These are phyloP conservation scores for Urtica urens DNA, from an alignment of 306 rosid genomes.

Conservation along the genomic window DNA sequence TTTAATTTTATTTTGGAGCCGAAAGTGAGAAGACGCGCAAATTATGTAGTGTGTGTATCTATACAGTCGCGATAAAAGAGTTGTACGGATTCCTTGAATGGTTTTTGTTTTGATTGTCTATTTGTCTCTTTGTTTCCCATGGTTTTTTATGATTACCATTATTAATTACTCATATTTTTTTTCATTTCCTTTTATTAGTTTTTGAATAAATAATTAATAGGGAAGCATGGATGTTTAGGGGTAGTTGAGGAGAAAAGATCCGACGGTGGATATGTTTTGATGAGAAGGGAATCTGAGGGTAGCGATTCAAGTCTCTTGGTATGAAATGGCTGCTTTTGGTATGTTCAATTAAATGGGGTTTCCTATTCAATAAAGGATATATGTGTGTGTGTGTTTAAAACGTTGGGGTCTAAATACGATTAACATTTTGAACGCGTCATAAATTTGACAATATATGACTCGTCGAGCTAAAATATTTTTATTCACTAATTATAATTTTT, in stretches of 20 bases:
- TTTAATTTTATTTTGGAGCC: too few relatives aligned
- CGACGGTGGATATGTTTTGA: not conserved
- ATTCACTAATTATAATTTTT: too few relatives aligned
- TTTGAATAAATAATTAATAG: not conserved
- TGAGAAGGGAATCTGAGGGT: not conserved
- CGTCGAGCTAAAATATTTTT: too few relatives aligned
- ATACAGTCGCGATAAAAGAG: conserved; percentile 30
- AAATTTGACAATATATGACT: too few relatives aligned
- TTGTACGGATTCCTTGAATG: conserved; percentile 13
- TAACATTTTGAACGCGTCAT: too few relatives aligned
- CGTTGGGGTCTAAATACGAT: too few relatives aligned
- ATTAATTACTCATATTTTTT: too few relatives aligned
- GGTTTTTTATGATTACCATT: too few relatives aligned
- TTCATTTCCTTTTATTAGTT: not conserved
- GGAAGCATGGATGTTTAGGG: too few relatives aligned
- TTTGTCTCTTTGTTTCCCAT: too few relatives aligned
- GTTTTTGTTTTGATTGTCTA: conserved; percentile 9
- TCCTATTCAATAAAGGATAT: not conserved
- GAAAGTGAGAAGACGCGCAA: conserved; percentile 9
- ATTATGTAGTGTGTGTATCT: conserved; percentile 30
- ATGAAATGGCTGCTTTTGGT: not conserved
- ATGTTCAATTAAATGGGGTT: not conserved
- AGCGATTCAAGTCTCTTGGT: not conserved
- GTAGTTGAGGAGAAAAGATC: not conserved
- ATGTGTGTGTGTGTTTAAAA: too few relatives aligned